phyloP scores from a whole-genome alignment of 2,329 filamentous ascomycete genomes.

The Chaetomium strumarium region DNA sequence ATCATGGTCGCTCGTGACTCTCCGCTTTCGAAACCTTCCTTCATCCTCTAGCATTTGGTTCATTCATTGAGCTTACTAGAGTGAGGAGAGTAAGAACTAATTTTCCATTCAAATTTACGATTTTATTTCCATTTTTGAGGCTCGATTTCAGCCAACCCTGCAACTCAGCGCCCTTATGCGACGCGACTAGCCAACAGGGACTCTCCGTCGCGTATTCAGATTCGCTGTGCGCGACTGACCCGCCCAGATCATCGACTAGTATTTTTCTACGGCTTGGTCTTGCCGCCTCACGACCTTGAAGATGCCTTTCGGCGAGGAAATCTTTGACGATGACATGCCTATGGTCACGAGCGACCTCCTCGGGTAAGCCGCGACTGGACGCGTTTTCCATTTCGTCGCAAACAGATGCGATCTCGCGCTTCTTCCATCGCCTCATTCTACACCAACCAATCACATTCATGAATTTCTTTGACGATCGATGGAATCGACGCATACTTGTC shows the following conservation, averaged over 20 bases:
- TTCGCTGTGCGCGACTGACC: background rate
- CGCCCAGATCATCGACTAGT: background rate
- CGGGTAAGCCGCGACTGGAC: constrained; percentile 17
- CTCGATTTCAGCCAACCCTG: background rate
- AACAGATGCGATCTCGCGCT: background rate
- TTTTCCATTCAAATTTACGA: too few relatives aligned
- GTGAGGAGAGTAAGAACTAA: too few relatives aligned
- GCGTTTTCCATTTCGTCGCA: background rate
- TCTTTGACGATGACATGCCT: constrained; percentile 8
- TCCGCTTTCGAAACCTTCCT: too few relatives aligned
- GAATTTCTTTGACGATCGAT: background rate
- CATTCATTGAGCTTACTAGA: too few relatives aligned
- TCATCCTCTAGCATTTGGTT: too few relatives aligned
- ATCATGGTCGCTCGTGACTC: background rate
- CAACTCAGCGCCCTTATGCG: background rate
- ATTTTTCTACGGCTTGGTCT: background rate
- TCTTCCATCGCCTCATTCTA: background rate
- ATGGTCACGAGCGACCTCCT: constrained; percentile 21
- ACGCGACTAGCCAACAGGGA: background rate
- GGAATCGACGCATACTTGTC: background rate
- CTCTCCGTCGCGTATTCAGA: background rate
- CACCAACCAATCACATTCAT: background rate
- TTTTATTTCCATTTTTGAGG: background rate
- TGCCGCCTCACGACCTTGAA: background rate
- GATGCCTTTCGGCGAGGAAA: constrained; percentile 14